Evolutionary conservation across 805 yeast genomes (phyloP).

Genomic region (Cyberlindnera xylosilytica): DNA sequence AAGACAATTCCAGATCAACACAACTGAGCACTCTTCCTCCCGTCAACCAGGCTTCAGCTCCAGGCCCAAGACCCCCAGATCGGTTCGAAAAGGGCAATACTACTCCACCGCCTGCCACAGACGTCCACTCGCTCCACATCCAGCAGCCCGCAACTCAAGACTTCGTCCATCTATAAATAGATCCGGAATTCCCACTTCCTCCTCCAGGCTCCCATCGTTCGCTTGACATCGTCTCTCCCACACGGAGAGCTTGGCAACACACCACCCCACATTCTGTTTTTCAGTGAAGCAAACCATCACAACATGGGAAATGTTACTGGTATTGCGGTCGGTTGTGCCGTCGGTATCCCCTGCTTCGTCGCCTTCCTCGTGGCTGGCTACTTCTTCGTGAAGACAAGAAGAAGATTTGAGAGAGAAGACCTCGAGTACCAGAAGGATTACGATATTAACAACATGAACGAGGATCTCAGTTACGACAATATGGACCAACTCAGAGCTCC

Average conservation of each 20-base stretch:
- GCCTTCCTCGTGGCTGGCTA: conserved; percentile 33
- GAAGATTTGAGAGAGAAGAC: conserved; percentile 37
- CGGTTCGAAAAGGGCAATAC: neutral
- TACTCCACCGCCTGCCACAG: neutral
- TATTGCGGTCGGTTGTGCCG: conserved; percentile 50
- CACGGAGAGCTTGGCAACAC: no score
- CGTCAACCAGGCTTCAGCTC: no score
- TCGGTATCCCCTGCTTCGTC: conserved; percentile 47
- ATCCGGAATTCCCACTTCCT: neutral
- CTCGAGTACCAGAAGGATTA: conserved; percentile 29
- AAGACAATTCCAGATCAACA: conserved; percentile 4
- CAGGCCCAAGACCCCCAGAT: no score
- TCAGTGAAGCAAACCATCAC: neutral
- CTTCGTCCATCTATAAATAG: neutral
- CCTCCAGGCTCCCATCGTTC: no score
- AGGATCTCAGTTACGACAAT: conserved; percentile 32
- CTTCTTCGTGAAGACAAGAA: conserved; percentile 38
- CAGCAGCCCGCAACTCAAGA: no score
- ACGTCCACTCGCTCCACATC: neutral
- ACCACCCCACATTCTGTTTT: neutral
- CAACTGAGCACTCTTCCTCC: neutral
- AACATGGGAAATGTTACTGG: conserved; percentile 21
- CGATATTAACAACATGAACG: conserved; percentile 35
- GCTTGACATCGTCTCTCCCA: no score
- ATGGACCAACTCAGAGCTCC: conserved; percentile 24